A percentile compares a stretch with the other conserved stretches of the same genome.
phyloP scores from a whole-genome alignment of 306 rosid species.

The Cucurbita maxima region DNA sequence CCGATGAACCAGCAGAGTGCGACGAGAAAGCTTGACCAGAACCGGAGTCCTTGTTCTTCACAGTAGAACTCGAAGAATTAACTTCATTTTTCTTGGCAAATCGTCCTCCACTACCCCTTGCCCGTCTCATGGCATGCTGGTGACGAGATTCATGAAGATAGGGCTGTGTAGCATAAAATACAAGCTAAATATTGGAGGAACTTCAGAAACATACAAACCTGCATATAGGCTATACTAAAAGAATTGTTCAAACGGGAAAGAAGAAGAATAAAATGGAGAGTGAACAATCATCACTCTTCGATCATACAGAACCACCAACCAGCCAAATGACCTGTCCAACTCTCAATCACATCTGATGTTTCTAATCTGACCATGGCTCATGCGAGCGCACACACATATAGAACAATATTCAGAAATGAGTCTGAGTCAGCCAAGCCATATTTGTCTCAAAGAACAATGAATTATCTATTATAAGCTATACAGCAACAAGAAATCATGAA shows the following conservation, averaged over 20 bases:
- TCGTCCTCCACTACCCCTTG: conserved; percentile 89
- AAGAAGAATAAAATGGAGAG: background rate
- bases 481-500: background rate
- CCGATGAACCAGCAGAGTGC: conserved; percentile 68
- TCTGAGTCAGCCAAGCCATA: background rate
- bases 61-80: conserved; percentile 24
- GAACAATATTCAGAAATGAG: background rate
- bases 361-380: background rate
- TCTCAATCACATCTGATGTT: background rate
- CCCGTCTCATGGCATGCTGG: conserved; percentile 95
- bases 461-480: background rate
- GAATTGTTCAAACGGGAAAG: background rate
- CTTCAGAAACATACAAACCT: background rate
- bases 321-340: background rate
- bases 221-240: background rate
- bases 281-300: background rate
- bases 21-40: conserved; percentile 56
- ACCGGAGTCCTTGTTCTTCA: conserved; percentile 35
- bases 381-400: background rate
- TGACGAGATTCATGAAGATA: conserved; percentile 97
- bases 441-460: background rate
- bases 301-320: background rate
- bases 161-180: conserved; percentile 39
- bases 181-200: conserved; percentile 12
- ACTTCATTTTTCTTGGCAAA: conserved; percentile 59